Evolutionary conservation across 495 filamentous ascomycete genomes (phyloP).

Genomic region (Penicillium egyptiacum): DNA sequence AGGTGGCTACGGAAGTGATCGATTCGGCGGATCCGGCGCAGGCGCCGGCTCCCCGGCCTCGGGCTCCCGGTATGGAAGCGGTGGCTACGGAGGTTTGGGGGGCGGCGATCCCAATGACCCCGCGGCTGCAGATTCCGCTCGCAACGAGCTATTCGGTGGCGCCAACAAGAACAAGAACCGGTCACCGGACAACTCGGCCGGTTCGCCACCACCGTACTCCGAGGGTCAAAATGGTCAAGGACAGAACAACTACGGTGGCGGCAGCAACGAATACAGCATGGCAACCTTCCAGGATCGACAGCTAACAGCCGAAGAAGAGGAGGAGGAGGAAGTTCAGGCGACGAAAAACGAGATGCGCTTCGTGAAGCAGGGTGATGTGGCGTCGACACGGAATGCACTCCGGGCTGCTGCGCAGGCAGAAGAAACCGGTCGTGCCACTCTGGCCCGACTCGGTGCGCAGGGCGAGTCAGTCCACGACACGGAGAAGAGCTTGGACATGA

Average conservation of each 20-base stretch:
- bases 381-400: conserved; percentile 67
- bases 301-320: conserved; percentile 72
- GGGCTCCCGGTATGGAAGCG: conserved; percentile 53
- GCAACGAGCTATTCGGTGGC: conserved; percentile 65
- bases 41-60: conserved; percentile 30
- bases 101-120: conserved; percentile 54
- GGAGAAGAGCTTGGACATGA: conserved; percentile 71
- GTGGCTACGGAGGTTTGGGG: conserved; percentile 75
- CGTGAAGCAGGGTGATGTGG: conserved; percentile 73
- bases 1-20: conserved; percentile 63
- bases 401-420: conserved; percentile 66
- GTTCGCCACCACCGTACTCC: conserved; percentile 46
- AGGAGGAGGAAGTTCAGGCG: conserved; percentile 65
- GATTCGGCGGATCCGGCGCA: conserved; percentile 49
- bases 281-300: conserved; percentile 63
- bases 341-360: conserved; percentile 74
- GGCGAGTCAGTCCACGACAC: conserved; percentile 76
- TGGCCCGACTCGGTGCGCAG: conserved; percentile 70
- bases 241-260: conserved; percentile 43
- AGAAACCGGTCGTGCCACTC: conserved; percentile 67
- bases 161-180: conserved; percentile 48
- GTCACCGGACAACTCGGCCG: conserved; percentile 42
- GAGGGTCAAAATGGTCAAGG: conserved; percentile 24
- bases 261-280: conserved; percentile 55
- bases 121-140: conserved; percentile 49